These are phyloP conservation scores for Trichoderma sp. DNA, from an alignment of 2,329 filamentous ascomycete species.

Conservation along the genomic window DNA sequence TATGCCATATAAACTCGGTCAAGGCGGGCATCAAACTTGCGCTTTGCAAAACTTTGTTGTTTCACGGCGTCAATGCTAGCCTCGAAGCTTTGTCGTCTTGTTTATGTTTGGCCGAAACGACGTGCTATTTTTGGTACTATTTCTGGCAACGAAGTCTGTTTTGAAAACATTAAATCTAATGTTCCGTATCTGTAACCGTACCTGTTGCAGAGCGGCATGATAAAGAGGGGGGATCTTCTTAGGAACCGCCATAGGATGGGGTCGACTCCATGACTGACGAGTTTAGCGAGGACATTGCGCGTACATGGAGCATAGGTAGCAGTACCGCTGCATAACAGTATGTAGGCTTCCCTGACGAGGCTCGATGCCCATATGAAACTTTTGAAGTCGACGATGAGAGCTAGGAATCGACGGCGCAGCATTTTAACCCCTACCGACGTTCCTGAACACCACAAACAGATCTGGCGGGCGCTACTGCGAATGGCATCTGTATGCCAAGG, in stretches of 20 bases:
- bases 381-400: not conserved
- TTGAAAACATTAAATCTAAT: not conserved
- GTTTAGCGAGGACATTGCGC: not conserved
- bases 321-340: not conserved
- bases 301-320: not conserved
- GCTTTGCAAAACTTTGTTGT: not conserved
- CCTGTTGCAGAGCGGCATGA: conserved; percentile 3
- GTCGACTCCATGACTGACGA: not conserved
- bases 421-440: not conserved
- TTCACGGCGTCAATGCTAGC: conserved; percentile 7
- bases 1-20: not conserved
- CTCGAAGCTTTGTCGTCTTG: conserved; percentile 1
- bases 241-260: not conserved
- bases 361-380: not conserved
- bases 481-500: not conserved
- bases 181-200: not conserved
- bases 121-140: not conserved
- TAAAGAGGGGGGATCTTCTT: not conserved
- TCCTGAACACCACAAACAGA: not conserved
- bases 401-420: not conserved
- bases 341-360: not conserved
- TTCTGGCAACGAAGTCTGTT: not conserved
- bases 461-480: not conserved
- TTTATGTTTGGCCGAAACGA: conserved; percentile 10
- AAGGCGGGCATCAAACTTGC: not conserved